phyloP scores from a whole-genome alignment of 1,139 yeast genomes.

The Hansenula sp. region DNA sequence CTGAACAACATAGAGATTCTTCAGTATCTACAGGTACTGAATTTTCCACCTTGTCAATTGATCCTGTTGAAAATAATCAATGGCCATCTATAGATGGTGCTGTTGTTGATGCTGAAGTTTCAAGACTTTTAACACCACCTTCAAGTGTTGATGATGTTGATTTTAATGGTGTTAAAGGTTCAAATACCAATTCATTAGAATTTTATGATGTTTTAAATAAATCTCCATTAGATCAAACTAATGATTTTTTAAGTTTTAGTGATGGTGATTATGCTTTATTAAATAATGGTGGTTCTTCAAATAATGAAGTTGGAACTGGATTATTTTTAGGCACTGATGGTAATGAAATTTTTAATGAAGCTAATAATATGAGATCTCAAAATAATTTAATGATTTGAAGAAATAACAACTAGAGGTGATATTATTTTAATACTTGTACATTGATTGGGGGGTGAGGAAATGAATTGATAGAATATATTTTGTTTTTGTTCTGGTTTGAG shows the following conservation, averaged over 20 bases:
- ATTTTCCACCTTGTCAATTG: neutral
- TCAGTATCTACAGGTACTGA: slow-evolving; percentile 1
- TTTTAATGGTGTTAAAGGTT: no score
- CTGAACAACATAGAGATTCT: no score
- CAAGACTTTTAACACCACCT: slow-evolving; percentile 16
- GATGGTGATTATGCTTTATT: neutral
- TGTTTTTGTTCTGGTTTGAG: no score
- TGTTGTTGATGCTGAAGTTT: slow-evolving; percentile 1
- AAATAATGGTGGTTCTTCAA: neutral
- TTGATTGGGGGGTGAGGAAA: no score
- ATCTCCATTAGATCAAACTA: slow-evolving; percentile 16
- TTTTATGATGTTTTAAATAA: slow-evolving; percentile 12
- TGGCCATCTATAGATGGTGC: slow-evolving; percentile 18
- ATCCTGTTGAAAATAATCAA: slow-evolving; percentile 9
- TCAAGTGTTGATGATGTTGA: slow-evolving; percentile 13
- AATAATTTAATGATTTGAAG: neutral
- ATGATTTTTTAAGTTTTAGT: neutral
- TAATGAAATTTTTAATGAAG: neutral
- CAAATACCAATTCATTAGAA: no score
- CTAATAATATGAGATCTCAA: neutral
- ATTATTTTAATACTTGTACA: no score
- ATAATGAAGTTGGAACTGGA: neutral
- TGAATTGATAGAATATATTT: no score
- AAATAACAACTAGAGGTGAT: no score
- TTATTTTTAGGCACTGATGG: slow-evolving; percentile 2